These are phyloP conservation scores for Phytomonas serpens DNA, from an alignment of 208 protist species.

Conservation along the genomic window DNA sequence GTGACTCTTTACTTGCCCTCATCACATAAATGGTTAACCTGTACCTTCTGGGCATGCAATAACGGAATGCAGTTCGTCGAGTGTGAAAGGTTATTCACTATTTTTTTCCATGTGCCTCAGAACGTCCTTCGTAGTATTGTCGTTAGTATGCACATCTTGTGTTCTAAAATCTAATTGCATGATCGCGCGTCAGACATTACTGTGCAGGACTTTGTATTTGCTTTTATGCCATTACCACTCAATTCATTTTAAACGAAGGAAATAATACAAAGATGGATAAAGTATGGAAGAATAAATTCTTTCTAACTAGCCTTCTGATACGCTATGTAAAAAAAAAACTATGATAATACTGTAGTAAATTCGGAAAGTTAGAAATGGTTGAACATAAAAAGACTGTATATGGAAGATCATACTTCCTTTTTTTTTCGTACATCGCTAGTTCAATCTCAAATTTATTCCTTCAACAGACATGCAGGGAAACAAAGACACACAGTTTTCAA, in stretches of 20 bases:
- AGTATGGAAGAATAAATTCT: neutral
- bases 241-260: neutral
- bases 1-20: neutral
- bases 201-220: slow-evolving; percentile 50
- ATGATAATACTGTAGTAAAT: neutral
- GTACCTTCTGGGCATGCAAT: slow-evolving; percentile 54
- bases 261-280: slow-evolving; percentile 12
- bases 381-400: neutral
- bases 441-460: neutral
- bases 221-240: neutral
- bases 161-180: slow-evolving; percentile 82
- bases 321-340: neutral
- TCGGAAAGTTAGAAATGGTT: neutral
- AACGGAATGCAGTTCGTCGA: slow-evolving; percentile 68
- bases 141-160: slow-evolving; percentile 73
- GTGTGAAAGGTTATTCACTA: slow-evolving; percentile 71
- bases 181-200: slow-evolving; percentile 75
- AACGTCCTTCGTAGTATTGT: slow-evolving; percentile 83
- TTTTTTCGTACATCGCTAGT: neutral
- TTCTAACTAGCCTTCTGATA: neutral
- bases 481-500: neutral
- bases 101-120: slow-evolving; percentile 84
- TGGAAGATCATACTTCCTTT: neutral
- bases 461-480: neutral
- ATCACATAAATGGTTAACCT: slow-evolving; percentile 67